phyloP scores from a whole-genome alignment of 192 early-diverging fungal genomes.

The Umbelopsis sp. region DNA sequence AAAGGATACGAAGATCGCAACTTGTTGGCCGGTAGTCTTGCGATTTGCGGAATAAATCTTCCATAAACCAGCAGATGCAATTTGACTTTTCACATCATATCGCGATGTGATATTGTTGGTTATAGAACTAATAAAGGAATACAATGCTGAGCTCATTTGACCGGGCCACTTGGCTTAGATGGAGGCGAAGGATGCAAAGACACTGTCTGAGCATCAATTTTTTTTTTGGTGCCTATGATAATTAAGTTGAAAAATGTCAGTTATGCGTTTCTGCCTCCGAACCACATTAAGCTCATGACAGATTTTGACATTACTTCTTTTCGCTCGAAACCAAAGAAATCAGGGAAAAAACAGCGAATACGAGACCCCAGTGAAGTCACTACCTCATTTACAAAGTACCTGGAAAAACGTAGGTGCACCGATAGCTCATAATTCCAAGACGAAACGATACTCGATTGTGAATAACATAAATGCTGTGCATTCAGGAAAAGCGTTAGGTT shows the following conservation, averaged over 20 bases:
- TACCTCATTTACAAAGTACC: slow-evolving; percentile 8
- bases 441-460: neutral
- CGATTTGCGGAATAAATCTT: slow-evolving; percentile 64
- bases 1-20: slow-evolving; percentile 68
- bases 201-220: slow-evolving; percentile 5
- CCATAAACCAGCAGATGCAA: slow-evolving; percentile 71
- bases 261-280: neutral
- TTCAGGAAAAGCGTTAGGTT: slow-evolving; percentile 18
- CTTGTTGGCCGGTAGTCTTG: slow-evolving; percentile 60
- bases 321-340: slow-evolving; percentile 10
- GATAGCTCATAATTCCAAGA: no score
- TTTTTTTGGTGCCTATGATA: neutral
- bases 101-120: slow-evolving; percentile 41
- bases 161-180: neutral
- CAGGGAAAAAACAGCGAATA: neutral
- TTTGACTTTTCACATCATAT: slow-evolving; percentile 53
- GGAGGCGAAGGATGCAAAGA: slow-evolving; percentile 1
- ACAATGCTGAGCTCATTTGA: slow-evolving; percentile 42
- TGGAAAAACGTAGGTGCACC: neutral
- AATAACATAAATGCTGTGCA: neutral
- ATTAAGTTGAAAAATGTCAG: neutral
- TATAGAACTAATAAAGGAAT: slow-evolving; percentile 40
- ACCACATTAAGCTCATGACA: slow-evolving; percentile 11
- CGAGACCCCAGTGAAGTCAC: neutral
- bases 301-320: slow-evolving; percentile 32